Evolutionary conservation across 75 land plant genomes (phyloP), one percentile per base, ranked within the genome.

Genomic region (Selaginella moellendorffii): DNA sequence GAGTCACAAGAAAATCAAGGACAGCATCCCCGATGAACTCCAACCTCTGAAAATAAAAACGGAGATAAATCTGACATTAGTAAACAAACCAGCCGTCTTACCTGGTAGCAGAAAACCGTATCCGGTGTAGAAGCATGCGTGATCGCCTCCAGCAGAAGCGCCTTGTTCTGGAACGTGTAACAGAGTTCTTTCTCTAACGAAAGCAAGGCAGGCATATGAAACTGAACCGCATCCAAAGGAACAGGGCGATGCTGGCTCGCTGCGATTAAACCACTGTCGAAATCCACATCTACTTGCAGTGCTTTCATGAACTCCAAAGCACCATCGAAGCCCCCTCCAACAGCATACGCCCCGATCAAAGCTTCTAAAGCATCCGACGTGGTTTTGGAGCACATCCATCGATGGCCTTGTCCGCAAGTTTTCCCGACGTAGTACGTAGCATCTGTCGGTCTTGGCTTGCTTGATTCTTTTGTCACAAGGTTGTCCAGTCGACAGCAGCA

Each of bases 1-100:
- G 46, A 31, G 97, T 86, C 26, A 95, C 80, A 0, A 95, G 88
- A 25, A 83, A 67, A 66, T 86, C 97, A 66, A 95, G 56, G 18
- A 81, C 97, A n/a, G 99, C 70, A 53, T 95, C 99, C 0, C 99
- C 99, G 53, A 95, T 85, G 66, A 86, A 95, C 71, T 95, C 97
- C 30, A 95, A 82, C 67, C 96, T 69, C 95, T 91, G 82, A 0
- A 1, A 17, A 26, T 26, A 27, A 23, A 62, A 62, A 17, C 5
- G 29, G 12, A 62, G 12, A 20, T 20, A 24, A 56, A 24, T 56
- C 5, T 56, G 8, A 56, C 8, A 2, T 56, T 24, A 24, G 9
- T 8, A 56, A 9, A 24, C 60, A 9, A 24, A 20, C 8, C 24
- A 1, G 9, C 30, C 30, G 29, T 30, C 26, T 19, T 79, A 86